Conservation (phyloP, 1,139 yeast genomes). For the Citeromyces siamensis region DNA sequence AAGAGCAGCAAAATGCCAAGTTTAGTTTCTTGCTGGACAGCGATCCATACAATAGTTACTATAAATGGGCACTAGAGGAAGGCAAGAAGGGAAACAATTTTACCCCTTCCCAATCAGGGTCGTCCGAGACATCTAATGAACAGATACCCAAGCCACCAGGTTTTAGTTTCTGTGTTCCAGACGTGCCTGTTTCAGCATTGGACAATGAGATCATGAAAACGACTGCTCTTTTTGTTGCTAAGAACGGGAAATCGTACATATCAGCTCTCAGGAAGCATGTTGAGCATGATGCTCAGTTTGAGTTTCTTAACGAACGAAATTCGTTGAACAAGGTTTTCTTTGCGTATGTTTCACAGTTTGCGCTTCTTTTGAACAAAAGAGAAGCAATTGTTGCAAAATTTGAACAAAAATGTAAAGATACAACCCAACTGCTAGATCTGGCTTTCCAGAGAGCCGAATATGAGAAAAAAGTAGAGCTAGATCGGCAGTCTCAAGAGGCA, state of each 20-base stretch:
- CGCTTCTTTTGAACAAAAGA: conserved; percentile 21
- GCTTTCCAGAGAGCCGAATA: conserved; percentile 51
- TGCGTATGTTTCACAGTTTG: conserved; percentile 45
- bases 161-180: conserved; percentile 32
- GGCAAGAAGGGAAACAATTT: background rate
- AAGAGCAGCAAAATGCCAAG: conserved; percentile 34
- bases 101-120: background rate
- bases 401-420: conserved; percentile 12
- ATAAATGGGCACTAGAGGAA: conserved; percentile 26
- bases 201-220: conserved; percentile 62
- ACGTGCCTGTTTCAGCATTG: conserved; percentile 44
- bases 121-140: conserved; percentile 5
- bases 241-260: conserved; percentile 36
- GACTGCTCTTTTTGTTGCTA: conserved; percentile 58
- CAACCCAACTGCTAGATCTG: conserved; percentile 26
- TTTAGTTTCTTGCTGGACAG: conserved; percentile 47
- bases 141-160: conserved; percentile 20
- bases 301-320: conserved; percentile 50
- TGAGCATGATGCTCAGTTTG: conserved; percentile 44
- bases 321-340: conserved; percentile 45
- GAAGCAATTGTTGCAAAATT: conserved; percentile 9
- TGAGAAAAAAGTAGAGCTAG: conserved; percentile 25
- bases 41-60: conserved; percentile 48
- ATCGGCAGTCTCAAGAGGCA: conserved; percentile 16
- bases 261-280: conserved; percentile 22